phyloP scores from a whole-genome alignment of 208 protist genomes.

The Lotmaria passim region DNA sequence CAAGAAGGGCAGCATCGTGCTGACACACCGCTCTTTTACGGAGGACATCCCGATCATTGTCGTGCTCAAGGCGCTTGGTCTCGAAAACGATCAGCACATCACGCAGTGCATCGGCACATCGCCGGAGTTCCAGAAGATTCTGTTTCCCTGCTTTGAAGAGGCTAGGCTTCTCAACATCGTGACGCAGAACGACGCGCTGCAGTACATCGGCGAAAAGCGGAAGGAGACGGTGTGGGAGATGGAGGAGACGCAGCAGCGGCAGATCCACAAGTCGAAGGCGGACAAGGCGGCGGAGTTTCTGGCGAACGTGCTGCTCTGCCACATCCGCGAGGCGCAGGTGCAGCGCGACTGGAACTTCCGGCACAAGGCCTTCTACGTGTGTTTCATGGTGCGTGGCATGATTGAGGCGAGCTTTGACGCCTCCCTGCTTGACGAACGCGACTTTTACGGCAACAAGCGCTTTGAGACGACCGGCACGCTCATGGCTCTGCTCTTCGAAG shows the following conservation, averaged over 20 bases:
- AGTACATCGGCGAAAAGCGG: conserved; percentile 97
- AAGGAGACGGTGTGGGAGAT: conserved; percentile 80
- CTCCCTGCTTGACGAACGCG: conserved; percentile 96
- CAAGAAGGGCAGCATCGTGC: conserved; percentile 96
- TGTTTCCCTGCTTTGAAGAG: conserved; percentile 98
- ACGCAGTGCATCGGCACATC: conserved; percentile 97
- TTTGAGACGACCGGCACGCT: conserved; percentile 98
- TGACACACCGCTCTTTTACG: conserved; percentile 98
- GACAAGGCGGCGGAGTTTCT: conserved; percentile 96
- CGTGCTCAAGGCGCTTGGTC: conserved; percentile 97
- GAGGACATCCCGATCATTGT: conserved; percentile 98
- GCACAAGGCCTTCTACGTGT: conserved; percentile 97
- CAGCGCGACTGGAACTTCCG: conserved; percentile 96
- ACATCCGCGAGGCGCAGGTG: conserved; percentile 92
- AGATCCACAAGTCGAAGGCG: conserved; percentile 83
- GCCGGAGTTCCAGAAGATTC: conserved; percentile 80
- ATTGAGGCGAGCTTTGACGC: conserved; percentile 93
- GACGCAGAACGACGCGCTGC: conserved; percentile 94
- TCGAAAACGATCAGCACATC: conserved; percentile 99
- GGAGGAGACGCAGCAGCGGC: conserved; percentile 69
- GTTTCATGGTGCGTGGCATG: conserved; percentile 97
- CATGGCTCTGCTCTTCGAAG: conserved; percentile 98
- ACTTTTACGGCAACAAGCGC: conserved; percentile 99
- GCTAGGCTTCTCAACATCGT: conserved; percentile 78
- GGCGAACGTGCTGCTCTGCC: conserved; percentile 93